Conservation (phyloP, 805 yeast genomes). For the Metschnikowia reukaufii region DNA sequence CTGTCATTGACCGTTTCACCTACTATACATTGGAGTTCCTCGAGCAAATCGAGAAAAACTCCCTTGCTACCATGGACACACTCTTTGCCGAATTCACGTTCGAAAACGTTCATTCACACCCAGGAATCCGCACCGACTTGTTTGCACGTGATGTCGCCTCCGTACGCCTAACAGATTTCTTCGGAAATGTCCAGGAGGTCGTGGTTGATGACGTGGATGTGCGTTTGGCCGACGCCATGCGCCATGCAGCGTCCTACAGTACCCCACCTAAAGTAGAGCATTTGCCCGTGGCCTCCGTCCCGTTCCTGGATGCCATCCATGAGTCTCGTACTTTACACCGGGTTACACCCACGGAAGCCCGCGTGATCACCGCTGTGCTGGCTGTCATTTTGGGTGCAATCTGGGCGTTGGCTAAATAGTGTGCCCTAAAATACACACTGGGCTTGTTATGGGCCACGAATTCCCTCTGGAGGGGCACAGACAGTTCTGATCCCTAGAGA, state of each 20-base stretch:
- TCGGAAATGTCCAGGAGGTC: constrained; percentile 86
- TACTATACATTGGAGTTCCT: constrained; percentile 86
- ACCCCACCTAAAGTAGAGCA: neutral
- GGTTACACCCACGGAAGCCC: constrained; percentile 17
- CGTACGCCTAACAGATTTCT: constrained; percentile 86
- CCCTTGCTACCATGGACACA: constrained; percentile 75
- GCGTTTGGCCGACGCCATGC: constrained; percentile 35
- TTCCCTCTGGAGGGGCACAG: neutral
- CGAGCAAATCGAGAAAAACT: constrained; percentile 76
- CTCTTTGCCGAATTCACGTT: constrained; percentile 81
- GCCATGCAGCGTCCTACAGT: neutral
- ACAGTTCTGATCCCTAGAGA: neutral
- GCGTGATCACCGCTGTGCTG: constrained; percentile 18
- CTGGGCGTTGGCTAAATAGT: constrained; percentile 19
- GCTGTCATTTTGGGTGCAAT: constrained; percentile 17
- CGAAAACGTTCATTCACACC: constrained; percentile 84
- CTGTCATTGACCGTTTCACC: constrained; percentile 95
- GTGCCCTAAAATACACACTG: neutral
- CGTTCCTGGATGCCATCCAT: constrained; percentile 10
- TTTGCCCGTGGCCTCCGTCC: constrained; percentile 4
- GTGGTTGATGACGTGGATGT: constrained; percentile 58
- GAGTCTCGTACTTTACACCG: constrained; percentile 15
- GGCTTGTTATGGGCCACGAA: neutral
- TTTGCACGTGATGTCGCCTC: constrained; percentile 63
- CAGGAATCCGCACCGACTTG: constrained; percentile 87